A percentile compares a stretch with the other conserved stretches of the same genome.
Evolutionary conservation across 1,139 yeast species (phyloP).

Genomic region (Saccharomyces pastorianus): DNA sequence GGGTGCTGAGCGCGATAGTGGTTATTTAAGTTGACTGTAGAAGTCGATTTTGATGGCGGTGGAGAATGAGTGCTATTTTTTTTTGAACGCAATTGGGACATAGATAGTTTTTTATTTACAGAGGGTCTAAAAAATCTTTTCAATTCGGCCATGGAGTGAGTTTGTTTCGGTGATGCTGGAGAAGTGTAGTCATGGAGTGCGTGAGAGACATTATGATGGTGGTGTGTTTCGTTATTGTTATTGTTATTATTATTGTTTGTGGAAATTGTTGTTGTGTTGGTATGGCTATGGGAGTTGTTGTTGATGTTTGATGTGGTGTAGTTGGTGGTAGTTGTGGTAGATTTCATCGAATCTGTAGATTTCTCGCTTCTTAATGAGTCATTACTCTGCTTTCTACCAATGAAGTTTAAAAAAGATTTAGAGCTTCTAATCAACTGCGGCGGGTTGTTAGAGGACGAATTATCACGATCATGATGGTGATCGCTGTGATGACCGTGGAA

Average conservation of each 20-base stretch:
- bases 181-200: slow-evolving; percentile 2
- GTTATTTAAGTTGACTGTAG: slow-evolving; percentile 8
- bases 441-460: slow-evolving; percentile 2
- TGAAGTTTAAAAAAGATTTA: slow-evolving; percentile 23
- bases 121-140: slow-evolving; percentile 53
- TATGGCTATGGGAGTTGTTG: slow-evolving; percentile 5
- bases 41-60: slow-evolving; percentile 9
- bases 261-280: slow-evolving; percentile 1
- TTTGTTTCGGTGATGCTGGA: slow-evolving; percentile 23
- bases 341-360: slow-evolving; percentile 18
- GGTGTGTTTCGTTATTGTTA: slow-evolving; percentile 1
- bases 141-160: slow-evolving; percentile 67
- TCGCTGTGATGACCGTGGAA: slow-evolving; percentile 19
- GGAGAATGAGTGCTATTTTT: slow-evolving; percentile 7
- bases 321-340: slow-evolving; percentile 1
- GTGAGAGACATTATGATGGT: slow-evolving; percentile 3
- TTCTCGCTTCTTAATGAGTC: slow-evolving; percentile 26
- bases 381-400: slow-evolving; percentile 23
- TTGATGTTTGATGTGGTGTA: neutral
- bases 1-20: slow-evolving; percentile 4
- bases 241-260: slow-evolving; percentile 1
- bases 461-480: slow-evolving; percentile 5
- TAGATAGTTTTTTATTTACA: slow-evolving; percentile 15
- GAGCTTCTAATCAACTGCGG: slow-evolving; percentile 17
- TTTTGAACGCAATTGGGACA: slow-evolving; percentile 12